Conservation (phyloP, 352 stramenopile species). For the Thalassiosira oceanica region DNA sequence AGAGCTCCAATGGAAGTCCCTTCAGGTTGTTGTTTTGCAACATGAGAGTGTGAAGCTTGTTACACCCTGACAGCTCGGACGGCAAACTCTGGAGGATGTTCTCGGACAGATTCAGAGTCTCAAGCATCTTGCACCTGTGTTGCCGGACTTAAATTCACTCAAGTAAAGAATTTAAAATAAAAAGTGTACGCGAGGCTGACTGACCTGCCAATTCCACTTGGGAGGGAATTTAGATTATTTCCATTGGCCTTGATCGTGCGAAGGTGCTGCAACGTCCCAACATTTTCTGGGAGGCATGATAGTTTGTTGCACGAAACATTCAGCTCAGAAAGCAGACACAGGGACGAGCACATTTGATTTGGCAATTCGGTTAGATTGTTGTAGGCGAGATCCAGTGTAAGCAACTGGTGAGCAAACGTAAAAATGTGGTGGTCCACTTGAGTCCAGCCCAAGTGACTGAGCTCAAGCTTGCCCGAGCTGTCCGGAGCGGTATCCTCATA, state of each 20-base stretch:
- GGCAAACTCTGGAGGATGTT: constrained; percentile 32
- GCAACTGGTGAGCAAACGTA: constrained; percentile 16
- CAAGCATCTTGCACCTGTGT: constrained; percentile 26
- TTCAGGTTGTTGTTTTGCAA: constrained; percentile 46
- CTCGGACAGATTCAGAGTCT: constrained; percentile 26
- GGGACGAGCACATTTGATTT: constrained; percentile 17
- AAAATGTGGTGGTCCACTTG: constrained; percentile 10
- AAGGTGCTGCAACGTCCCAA: constrained; percentile 13
- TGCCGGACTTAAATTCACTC: too few relatives aligned
- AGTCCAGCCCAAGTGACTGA: constrained; percentile 29
- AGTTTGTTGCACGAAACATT: constrained; percentile 36
- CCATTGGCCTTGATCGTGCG: constrained; percentile 36
- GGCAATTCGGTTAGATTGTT: constrained; percentile 30
- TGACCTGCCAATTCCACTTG: constrained; percentile 21
- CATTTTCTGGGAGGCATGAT: constrained; percentile 15
- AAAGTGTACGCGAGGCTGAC: too few relatives aligned
- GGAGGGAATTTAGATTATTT: constrained; percentile 21
- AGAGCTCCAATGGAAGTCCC: constrained; percentile 29
- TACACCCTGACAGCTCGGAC: constrained; percentile 23
- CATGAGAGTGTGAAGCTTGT: constrained; percentile 11
- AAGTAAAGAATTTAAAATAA: too few relatives aligned
- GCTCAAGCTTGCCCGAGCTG: constrained; percentile 19
- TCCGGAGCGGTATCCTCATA: constrained; percentile 22
- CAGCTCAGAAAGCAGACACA: constrained; percentile 23
- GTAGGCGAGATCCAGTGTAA: constrained; percentile 36